Evolutionary conservation across 345 rosid species (phyloP).

Genomic region (Linum tenue): DNA sequence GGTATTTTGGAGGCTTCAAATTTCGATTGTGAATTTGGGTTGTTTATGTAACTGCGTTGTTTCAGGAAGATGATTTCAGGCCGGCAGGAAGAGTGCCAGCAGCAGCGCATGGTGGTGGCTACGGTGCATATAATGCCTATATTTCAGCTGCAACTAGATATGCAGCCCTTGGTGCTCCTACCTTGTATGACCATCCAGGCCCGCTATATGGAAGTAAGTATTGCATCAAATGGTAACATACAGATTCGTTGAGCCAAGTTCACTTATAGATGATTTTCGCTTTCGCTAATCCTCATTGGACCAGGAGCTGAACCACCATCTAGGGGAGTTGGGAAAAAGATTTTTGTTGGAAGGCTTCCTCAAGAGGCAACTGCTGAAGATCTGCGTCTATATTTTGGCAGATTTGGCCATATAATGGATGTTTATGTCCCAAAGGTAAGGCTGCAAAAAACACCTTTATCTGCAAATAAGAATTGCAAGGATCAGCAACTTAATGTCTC

Average conservation of each 20-base stretch:
- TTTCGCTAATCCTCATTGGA: constrained; percentile 17
- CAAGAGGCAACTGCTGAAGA: constrained; percentile 87
- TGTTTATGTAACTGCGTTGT: constrained; percentile 1
- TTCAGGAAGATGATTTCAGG: constrained; percentile 82
- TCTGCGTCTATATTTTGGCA: constrained; percentile 76
- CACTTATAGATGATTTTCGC: neutral
- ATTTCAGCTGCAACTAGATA: constrained; percentile 95
- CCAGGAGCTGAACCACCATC: constrained; percentile 46
- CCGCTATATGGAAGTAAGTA: constrained; percentile 75
- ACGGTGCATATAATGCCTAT: constrained; percentile 98
- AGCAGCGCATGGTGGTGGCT: constrained; percentile 51
- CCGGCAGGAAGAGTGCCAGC: constrained; percentile 45
- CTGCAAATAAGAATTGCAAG: neutral
- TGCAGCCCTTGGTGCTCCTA: constrained; percentile 90
- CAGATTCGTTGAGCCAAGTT: neutral
- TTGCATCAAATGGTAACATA: neutral
- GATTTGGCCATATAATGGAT: constrained; percentile 88
- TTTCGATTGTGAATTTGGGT: neutral
- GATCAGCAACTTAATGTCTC: constrained; percentile 6
- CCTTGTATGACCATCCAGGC: constrained; percentile 80
- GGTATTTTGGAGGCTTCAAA: neutral
- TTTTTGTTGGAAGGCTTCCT: constrained; percentile 96
- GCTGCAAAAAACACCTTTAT: neutral
- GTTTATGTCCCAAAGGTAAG: constrained; percentile 69
- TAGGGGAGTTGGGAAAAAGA: constrained; percentile 80